Percentiles rank a stretch among this genome's conserved stretches.
Conservation (phyloP, 108 stramenopile species). For the Nitzschia palea region DNA sequence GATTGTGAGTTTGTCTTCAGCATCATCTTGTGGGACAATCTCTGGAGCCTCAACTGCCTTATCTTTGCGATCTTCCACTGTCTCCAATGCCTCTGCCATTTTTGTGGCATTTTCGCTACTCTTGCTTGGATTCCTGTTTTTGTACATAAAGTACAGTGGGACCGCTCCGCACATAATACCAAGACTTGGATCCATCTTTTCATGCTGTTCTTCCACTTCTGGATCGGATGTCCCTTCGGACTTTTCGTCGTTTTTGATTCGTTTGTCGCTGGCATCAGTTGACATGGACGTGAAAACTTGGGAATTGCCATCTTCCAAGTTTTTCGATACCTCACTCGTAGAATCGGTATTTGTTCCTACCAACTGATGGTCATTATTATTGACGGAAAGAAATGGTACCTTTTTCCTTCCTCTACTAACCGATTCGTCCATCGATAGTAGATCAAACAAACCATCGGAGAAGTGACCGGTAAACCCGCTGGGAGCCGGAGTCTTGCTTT, state of each 20-base stretch:
- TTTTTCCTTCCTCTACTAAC: constrained; percentile 7
- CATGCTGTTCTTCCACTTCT: background rate
- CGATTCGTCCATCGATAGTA: constrained; percentile 17
- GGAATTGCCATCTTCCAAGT: background rate
- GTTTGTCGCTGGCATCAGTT: background rate
- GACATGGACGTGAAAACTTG: background rate
- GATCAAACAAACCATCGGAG: constrained; percentile 23
- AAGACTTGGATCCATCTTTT: constrained; percentile 4
- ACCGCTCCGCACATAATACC: constrained; percentile 28
- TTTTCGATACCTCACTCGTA: background rate
- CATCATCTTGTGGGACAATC: too few species aligned
- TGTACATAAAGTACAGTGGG: constrained; percentile 22
- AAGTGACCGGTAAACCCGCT: constrained; percentile 7
- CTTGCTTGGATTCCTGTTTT: background rate
- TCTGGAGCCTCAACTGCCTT: background rate
- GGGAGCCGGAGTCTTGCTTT: background rate
- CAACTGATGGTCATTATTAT: background rate
- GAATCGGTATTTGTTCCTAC: background rate
- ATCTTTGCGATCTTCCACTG: background rate
- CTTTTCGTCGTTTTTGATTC: background rate
- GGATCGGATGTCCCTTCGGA: background rate
- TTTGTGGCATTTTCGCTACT: background rate
- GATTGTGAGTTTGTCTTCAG: background rate
- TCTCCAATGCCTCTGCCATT: background rate
- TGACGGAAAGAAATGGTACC: constrained; percentile 8